phyloP scores from a whole-genome alignment of 2,329 filamentous ascomycete species.

The Periconia sp. region DNA sequence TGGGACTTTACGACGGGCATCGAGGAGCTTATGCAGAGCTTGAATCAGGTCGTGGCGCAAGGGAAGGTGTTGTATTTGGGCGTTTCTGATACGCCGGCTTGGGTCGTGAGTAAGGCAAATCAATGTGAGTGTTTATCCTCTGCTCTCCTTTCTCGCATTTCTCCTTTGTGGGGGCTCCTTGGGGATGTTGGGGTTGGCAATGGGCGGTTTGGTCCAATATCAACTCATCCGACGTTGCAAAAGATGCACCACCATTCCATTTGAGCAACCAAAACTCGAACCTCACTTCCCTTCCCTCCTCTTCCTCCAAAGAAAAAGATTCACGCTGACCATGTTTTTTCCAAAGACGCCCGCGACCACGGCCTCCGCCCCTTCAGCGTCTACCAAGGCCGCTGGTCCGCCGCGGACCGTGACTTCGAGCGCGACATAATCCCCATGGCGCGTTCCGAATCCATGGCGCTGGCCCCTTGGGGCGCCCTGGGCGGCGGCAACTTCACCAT shows the following conservation, averaged over 20 bases:
- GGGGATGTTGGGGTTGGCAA: background rate
- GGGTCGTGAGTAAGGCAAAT: slow-evolving; percentile 51
- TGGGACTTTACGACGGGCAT: slow-evolving; percentile 44
- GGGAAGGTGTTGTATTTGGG: slow-evolving; percentile 46
- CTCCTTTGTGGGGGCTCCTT: background rate
- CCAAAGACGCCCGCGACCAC: slow-evolving; percentile 63
- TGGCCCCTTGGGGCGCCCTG: slow-evolving; percentile 58
- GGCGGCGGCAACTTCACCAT: slow-evolving; percentile 49
- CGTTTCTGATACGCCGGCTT: slow-evolving; percentile 42
- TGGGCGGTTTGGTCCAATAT: no score
- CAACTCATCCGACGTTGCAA: no score
- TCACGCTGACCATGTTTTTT: background rate
- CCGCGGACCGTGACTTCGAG: slow-evolving; percentile 66
- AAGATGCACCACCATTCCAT: no score
- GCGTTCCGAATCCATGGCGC: slow-evolving; percentile 62
- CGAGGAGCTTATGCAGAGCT: slow-evolving; percentile 42
- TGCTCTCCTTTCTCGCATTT: background rate
- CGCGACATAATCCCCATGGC: slow-evolving; percentile 70
- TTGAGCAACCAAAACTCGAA: no score
- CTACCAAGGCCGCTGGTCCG: slow-evolving; percentile 67
- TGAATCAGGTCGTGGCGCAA: slow-evolving; percentile 36
- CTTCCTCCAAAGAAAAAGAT: no score
- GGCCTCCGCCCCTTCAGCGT: slow-evolving; percentile 71
- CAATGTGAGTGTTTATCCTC: slow-evolving; percentile 33
- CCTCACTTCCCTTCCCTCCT: no score